phyloP scores from a whole-genome alignment of 805 yeast genomes.

The Nakazawaea sp. region DNA sequence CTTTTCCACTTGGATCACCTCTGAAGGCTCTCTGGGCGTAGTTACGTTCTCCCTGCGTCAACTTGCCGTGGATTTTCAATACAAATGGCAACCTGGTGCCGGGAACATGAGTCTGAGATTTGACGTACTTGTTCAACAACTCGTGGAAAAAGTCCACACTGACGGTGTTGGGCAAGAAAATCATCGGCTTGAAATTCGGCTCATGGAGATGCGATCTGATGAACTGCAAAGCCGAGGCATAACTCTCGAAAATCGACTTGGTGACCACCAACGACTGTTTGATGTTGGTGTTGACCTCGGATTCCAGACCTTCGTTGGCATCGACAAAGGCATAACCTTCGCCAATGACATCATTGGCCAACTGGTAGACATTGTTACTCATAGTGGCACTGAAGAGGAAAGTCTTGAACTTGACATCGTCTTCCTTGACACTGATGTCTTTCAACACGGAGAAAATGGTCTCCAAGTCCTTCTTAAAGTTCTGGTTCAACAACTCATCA shows the following conservation, averaged over 20 bases:
- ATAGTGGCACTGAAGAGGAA: conserved; percentile 87
- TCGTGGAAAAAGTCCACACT: conserved; percentile 53
- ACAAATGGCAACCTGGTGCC: conserved; percentile 14
- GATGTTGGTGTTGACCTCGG: conserved; percentile 65
- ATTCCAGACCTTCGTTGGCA: conserved; percentile 64
- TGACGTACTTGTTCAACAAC: conserved; percentile 26
- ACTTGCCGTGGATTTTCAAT: conserved; percentile 57
- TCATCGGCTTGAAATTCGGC: conserved; percentile 62
- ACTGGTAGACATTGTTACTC: conserved; percentile 53
- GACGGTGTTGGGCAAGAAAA: conserved; percentile 75
- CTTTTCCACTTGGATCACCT: conserved; percentile 2
- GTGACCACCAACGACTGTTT: conserved; percentile 59
- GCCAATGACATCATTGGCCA: conserved; percentile 58
- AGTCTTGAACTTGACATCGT: conserved; percentile 44
- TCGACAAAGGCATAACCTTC: conserved; percentile 53
- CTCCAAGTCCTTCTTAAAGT: conserved; percentile 64
- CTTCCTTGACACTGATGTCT: conserved; percentile 20
- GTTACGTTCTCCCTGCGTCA: conserved; percentile 58
- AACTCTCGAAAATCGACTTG: conserved; percentile 46
- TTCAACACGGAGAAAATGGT: conserved; percentile 45
- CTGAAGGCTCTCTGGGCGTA: conserved; percentile 23
- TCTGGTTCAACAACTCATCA: conserved; percentile 76
- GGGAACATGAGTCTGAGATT: conserved; percentile 14
- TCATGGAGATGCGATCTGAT: conserved; percentile 31
- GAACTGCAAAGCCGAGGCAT: conserved; percentile 49